Evolutionary conservation across 352 stramenopile species (phyloP).

Genomic region (Globisporangium mamillatum): DNA sequence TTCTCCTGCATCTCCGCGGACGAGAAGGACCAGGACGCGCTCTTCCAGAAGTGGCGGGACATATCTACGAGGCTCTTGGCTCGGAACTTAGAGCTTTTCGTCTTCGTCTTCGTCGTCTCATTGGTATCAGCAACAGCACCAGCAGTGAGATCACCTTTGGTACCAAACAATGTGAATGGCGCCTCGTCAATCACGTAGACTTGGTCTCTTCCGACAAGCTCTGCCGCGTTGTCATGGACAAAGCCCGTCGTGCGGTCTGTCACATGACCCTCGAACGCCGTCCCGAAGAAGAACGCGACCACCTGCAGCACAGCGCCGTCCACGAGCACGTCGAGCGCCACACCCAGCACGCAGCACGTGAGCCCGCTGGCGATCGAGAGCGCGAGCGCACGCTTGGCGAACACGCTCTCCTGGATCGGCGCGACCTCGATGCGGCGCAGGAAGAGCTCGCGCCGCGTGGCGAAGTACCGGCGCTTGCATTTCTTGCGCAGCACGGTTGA

Average conservation of each 20-base stretch:
- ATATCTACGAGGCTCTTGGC: constrained; percentile 7
- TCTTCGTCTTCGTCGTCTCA: neutral
- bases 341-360: constrained; percentile 25
- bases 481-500: constrained; percentile 24
- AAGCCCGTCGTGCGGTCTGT: constrained; percentile 13
- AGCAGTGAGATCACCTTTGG: no score
- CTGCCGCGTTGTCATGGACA: constrained; percentile 6
- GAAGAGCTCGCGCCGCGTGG: constrained; percentile 17
- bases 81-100: neutral
- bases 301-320: constrained; percentile 27
- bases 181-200: constrained; percentile 13
- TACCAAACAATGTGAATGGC: neutral
- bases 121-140: no score
- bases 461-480: constrained; percentile 19
- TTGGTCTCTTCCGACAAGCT: constrained; percentile 17
- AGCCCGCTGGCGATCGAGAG: constrained; percentile 24
- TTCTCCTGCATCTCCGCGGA: constrained; percentile 10
- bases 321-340: constrained; percentile 27
- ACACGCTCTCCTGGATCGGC: constrained; percentile 17
- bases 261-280: constrained; percentile 15
- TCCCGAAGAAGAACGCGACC: constrained; percentile 21
- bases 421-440: constrained; percentile 13
- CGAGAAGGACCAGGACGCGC: constrained; percentile 20
- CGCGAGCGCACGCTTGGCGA: constrained; percentile 23
- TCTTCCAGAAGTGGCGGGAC: constrained; percentile 14